Conservation (phyloP, 768 basidiomycete species). For the Phaeotremella skinneri region DNA sequence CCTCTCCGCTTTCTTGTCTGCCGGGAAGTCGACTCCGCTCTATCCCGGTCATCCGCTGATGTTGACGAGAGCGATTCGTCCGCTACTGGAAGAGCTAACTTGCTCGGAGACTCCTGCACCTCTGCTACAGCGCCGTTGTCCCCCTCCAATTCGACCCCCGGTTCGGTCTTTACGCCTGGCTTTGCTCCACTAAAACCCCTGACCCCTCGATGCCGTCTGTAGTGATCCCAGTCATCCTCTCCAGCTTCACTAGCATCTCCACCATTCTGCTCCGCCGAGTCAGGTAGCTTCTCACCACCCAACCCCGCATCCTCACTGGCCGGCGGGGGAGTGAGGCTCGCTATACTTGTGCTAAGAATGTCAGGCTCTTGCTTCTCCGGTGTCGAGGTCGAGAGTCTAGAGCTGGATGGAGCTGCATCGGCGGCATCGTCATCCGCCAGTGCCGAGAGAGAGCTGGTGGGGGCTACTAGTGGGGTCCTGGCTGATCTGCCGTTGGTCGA, state of each 20-base stretch:
- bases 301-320: constrained; percentile 60
- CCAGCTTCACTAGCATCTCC: constrained; percentile 45
- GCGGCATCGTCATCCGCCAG: constrained; percentile 8
- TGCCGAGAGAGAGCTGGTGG: constrained; percentile 74
- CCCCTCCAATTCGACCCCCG: constrained; percentile 32
- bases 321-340: constrained; percentile 60
- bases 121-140: constrained; percentile 33
- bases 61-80: constrained; percentile 3
- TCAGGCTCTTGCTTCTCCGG: constrained; percentile 60
- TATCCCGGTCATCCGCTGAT: constrained; percentile 10
- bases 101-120: not conserved
- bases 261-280: constrained; percentile 56
- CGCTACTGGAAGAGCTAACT: not conserved
- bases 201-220: constrained; percentile 26
- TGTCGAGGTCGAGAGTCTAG: constrained; percentile 66
- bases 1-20: constrained; percentile 29
- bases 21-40: constrained; percentile 22
- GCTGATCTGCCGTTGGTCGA: constrained; percentile 53
- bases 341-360: constrained; percentile 54
- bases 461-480: constrained; percentile 85
- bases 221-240: constrained; percentile 28
- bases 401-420: constrained; percentile 68
- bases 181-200: constrained; percentile 20
- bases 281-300: constrained; percentile 56
- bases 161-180: constrained; percentile 41